These are phyloP conservation scores for Cymbopogon citratus DNA, from an alignment of 176 grass and related monocot genomes.

Conservation along the genomic window DNA sequence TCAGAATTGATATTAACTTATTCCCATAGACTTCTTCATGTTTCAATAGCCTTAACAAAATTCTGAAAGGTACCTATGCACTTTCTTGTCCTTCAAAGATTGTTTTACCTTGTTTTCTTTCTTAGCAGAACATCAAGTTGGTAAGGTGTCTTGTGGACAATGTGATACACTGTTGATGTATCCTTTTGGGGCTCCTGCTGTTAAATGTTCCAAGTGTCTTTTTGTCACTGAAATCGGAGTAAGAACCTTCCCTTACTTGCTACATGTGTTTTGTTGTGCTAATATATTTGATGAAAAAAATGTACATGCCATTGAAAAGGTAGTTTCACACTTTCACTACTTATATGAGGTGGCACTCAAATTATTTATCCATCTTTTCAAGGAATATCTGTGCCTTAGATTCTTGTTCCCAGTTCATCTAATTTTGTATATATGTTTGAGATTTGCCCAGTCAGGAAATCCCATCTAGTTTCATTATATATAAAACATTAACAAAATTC, in stretches of 20 bases:
- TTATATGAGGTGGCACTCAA: not conserved
- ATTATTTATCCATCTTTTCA: not conserved
- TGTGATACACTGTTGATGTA: conserved; percentile 77
- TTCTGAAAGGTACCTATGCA: not conserved
- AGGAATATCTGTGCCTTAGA: not conserved
- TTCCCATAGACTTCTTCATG: conserved; percentile 5
- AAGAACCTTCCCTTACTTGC: conserved; percentile 31
- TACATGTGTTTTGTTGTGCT: conserved; percentile 3
- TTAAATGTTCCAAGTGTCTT: conserved; percentile 66
- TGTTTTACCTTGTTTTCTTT: conserved; percentile 32
- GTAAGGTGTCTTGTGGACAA: conserved; percentile 60
- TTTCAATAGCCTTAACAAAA: conserved; percentile 20
- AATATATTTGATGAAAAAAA: conserved; percentile 16
- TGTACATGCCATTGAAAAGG: not conserved
- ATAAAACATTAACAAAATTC: not conserved
- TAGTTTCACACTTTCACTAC: not conserved
- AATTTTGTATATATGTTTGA: not conserved
- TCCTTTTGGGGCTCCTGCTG: conserved; percentile 71
- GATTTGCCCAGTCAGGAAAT: not conserved
- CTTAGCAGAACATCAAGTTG: conserved; percentile 66
- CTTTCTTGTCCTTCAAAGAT: not conserved
- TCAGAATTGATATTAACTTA: conserved; percentile 7
- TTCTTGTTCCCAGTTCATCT: not conserved
- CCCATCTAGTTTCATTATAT: not conserved
- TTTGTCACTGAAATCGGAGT: conserved; percentile 75